Base-by-base conservation (phyloP, 768 basidiomycete species). In the Suillus bovinus region DNA sequence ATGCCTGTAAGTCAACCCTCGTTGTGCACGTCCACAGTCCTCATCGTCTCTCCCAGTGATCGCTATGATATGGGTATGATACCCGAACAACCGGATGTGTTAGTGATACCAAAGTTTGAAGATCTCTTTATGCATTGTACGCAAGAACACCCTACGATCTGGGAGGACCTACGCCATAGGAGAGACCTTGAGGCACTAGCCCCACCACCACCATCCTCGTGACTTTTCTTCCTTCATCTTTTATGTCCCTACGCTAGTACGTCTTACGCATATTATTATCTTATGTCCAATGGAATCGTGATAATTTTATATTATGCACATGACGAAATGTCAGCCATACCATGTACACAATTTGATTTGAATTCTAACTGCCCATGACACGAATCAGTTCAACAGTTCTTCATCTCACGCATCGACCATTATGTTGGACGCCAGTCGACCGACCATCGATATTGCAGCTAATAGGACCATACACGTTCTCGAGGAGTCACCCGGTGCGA, bases 81-180 rank as follows among this genome's bases (percentile, higher is more conserved):
- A 41, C 64, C 63, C 1, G 74, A 75, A 33, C 70, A 67, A 33
- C 74, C 74, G 3, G 74, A 73, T 39, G 61, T 76, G 10, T 56
- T 75, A 24, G 41, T 71, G 50, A 57, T 64, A 33, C 73, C 74
- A 7, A 63, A 66, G 16, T 73, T 79, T 41, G 80, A 83, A 52
- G 72, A 78, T 54, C 77, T 84, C n/a, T 69, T 82, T 4, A 71
- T 68, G 46, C 86, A 88, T 66, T 84, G 81, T 68, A 70, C 74
- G 64, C 71, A 67, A 16, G 80, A 82, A 63, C 86, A 88, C 57
- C 78, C 77, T 5, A 64, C 73, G 4, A 81, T 78, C 20, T 87
- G 86, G 85, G 71, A 79, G n/a, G 69, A 71, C 31, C 64, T 83
- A 39, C 79, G 66, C 31, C 49, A 59, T 56, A 64, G 55, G 58